Conservation (phyloP, 2,329 filamentous ascomycete genomes). For the Acephala macrosclerotiorum region DNA sequence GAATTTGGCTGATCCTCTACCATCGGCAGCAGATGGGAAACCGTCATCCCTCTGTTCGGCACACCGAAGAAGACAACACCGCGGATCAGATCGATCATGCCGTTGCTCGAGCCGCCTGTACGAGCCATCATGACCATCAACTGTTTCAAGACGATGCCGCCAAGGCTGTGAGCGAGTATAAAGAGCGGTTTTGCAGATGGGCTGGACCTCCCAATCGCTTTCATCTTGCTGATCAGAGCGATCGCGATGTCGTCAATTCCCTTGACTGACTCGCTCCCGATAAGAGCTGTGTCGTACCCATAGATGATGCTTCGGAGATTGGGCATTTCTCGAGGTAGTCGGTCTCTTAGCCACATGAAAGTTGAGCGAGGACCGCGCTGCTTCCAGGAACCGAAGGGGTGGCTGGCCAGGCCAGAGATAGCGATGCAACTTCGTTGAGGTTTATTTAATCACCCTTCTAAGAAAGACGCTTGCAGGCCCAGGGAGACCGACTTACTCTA, state of each 20-base stretch:
- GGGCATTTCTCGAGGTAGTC: not conserved
- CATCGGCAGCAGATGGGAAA: not conserved
- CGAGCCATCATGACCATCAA: constrained; percentile 6
- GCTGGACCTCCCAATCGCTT: not conserved
- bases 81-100: constrained; percentile 1
- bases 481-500: not conserved
- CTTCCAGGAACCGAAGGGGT: not conserved
- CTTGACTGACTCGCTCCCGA: not conserved
- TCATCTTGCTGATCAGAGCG: not conserved
- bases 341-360: not conserved
- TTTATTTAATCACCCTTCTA: not conserved
- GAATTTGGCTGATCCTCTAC: not conserved
- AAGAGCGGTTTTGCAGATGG: not conserved
- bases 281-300: not conserved
- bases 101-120: not conserved
- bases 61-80: constrained; percentile 6
- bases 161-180: constrained; percentile 12
- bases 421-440: not conserved
- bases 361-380: not conserved
- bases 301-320: not conserved
- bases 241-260: not conserved
- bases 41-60: not conserved
- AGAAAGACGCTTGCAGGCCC: not conserved
- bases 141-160: constrained; percentile 12
- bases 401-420: not conserved